A percentile compares a stretch with the other conserved stretches of the same genome.
These are phyloP conservation scores for Senecio squalidus DNA, from an alignment of 140 eudicot genomes.

Conservation along the genomic window DNA sequence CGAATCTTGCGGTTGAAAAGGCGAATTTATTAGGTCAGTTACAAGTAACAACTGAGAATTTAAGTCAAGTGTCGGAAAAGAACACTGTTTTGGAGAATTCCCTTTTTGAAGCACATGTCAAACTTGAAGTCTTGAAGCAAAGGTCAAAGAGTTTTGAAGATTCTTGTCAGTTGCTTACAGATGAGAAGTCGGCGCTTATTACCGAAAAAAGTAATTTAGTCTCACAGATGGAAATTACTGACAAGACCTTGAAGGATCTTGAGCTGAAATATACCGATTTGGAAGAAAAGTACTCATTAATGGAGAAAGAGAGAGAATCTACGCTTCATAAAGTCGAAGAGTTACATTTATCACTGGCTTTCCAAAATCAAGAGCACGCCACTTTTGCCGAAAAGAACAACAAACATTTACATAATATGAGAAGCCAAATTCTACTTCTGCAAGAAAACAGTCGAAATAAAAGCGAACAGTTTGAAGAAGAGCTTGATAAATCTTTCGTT, in stretches of 20 bases:
- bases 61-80: constrained; percentile 54
- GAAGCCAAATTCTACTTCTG: constrained; percentile 38
- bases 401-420: constrained; percentile 32
- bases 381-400: constrained; percentile 33
- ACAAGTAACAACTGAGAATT: constrained; percentile 54
- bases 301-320: constrained; percentile 63
- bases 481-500: constrained; percentile 47
- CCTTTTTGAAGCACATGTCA: constrained; percentile 58
- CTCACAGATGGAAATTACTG: constrained; percentile 52
- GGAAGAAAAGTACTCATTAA: constrained; percentile 38
- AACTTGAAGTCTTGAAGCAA: constrained; percentile 67
- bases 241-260: constrained; percentile 40
- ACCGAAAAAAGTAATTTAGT: constrained; percentile 52
- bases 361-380: constrained; percentile 57
- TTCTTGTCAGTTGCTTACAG: constrained; percentile 55
- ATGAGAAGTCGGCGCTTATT: constrained; percentile 60
- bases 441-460: constrained; percentile 40
- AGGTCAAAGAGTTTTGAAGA: constrained; percentile 62
- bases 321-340: constrained; percentile 49
- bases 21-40: constrained; percentile 48
- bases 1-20: constrained; percentile 65
- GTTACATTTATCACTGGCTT: constrained; percentile 45
- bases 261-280: constrained; percentile 49
- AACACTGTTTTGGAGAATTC: constrained; percentile 65
- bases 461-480: constrained; percentile 47